Evolutionary conservation across 129 eudicot species (phyloP), one percentile per base, ranked within the genome.

Genomic region (Pseudognaphalium luteoalbum): DNA sequence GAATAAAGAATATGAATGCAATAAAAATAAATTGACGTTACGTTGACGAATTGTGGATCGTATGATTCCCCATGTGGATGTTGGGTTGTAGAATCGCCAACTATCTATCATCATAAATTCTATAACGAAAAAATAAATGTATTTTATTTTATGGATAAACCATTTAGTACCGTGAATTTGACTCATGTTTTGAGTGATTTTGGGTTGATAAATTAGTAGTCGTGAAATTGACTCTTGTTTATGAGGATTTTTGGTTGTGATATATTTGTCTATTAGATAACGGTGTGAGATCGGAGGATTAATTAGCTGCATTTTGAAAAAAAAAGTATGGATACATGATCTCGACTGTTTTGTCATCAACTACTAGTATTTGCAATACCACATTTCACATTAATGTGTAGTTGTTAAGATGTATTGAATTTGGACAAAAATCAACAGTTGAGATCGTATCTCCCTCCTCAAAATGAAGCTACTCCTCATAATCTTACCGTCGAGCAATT

Each of bases 21-120:
- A 47, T 47, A 47, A 47, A 47, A 1, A 47, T 47, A 12, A 47
- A 0, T 47, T 47, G 54, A 12, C 11, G 50, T 37, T 34, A 52
- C 10, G 14, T 51, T 65, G 65, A 50, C 51, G 56, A 51, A 16
- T 67, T 67, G 7, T 54, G 7, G 41, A 61, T 19, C 33, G 17
- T 7, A 50, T 56, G 58, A 44, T 39, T 37, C 22, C 81, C 60
- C 70, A 68, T 68, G 81, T 58, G 81, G 34, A 74, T 39, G 42
- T 62, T 28, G 34, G 77, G 37, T 69, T 50, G 54, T 67, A 67
- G 56, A 7, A 52, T 72, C 1, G 54, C 51, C 76, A 72, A 72
- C 66, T 19, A 72, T 10, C n/a, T n/a, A 72, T 3, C 9, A 51
- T 72, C 66, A 32, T 56, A 33, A 73, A 35, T 37, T 37, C 54